Base-by-base conservation (phyloP, 768 basidiomycete species). In the Hypsizygus marmoreus region DNA sequence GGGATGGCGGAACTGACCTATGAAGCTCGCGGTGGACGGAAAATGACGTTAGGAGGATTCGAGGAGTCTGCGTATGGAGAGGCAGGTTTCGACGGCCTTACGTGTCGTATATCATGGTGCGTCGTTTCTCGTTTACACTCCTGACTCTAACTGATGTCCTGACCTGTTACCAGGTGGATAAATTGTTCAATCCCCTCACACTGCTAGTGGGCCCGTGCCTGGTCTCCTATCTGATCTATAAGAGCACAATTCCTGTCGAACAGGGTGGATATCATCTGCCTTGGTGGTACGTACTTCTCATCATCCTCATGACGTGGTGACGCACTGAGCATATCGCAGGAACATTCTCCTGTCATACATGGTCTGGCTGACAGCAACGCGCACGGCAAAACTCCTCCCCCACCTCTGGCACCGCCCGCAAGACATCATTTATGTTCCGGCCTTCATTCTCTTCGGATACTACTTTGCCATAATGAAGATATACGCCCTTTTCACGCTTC, bases 1-100 rank as follows among this genome's bases (percentile, higher is more conserved):
- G 88, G 84, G 62, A 95, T 91, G 40, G 95, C 95, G 93, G 95
- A 95, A 68, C 91, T 91, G 20, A 91, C 95, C 69, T 95, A 92
- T 93, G 95, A 64, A 92, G 94, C 9, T 68, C 95, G 42, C 73
- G 93, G 51, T 95, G 92, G 93, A 95, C 92, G 12, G 71, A 92
- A 51, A 95, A 95, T 71, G 95, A 2, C 95, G 94, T 92, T 73
- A 92, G 40, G 88, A 86, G 2, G 93, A 95, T 75, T 60, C 95
- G 53, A 76, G 94, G 42, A 88, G 86, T 56, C 72, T 95, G 45
- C 95, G 95, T 65, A 94, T 80, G 73, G 92, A 95, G 61, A 67
- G 93, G 44, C 68, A 91, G 62, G 76, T 95, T 39, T 95, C 92
- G 91, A 90, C 88, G 2, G 62, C 93, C 93, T 26, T 95, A 92